phyloP scores from a whole-genome alignment of 371 early-diverging fungal species.

The Mucor irregularis region DNA sequence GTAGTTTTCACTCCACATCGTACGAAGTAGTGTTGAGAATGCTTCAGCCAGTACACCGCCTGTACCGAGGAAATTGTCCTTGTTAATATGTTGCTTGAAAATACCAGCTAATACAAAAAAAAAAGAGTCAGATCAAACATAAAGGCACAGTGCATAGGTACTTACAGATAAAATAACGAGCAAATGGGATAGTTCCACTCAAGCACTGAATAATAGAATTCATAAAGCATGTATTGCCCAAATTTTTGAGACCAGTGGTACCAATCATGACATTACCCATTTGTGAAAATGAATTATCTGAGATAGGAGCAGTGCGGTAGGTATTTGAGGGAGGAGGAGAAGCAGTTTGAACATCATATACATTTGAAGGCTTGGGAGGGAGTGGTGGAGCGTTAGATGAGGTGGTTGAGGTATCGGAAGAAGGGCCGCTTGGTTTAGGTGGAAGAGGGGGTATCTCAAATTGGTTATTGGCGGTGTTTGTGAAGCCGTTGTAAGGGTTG shows the following conservation, averaged over 20 bases:
- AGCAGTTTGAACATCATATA: conserved; percentile 4
- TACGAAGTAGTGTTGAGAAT: conserved; percentile 67
- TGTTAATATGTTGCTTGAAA: conserved; percentile 73
- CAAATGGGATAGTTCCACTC: conserved; percentile 81
- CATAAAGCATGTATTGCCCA: conserved; percentile 99
- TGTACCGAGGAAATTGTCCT: conserved; percentile 78
- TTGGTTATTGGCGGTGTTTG: conserved; percentile 29
- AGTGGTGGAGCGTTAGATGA: not conserved
- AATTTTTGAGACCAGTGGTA: conserved; percentile 81
- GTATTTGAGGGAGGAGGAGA: not conserved
- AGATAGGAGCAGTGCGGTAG: conserved; percentile 21
- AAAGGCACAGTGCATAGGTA: conserved; percentile 15
- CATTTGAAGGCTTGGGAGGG: conserved; percentile 6
- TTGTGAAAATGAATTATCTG: conserved; percentile 41
- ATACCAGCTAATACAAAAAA: conserved; percentile 51
- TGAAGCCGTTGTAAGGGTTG: conserved; percentile 63
- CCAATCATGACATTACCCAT: conserved; percentile 56
- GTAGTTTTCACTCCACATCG: conserved; percentile 69
- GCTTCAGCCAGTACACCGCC: conserved; percentile 74
- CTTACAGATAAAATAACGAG: conserved; percentile 72
- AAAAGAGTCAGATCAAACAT: conserved; percentile 18
- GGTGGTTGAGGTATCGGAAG: conserved; percentile 7
- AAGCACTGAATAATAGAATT: conserved; percentile 94
- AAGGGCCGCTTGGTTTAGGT: conserved; percentile 9
- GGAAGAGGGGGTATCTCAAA: conserved; percentile 29